phyloP scores from a whole-genome alignment of 208 protist genomes.

The Balamuthia mandrillaris region DNA sequence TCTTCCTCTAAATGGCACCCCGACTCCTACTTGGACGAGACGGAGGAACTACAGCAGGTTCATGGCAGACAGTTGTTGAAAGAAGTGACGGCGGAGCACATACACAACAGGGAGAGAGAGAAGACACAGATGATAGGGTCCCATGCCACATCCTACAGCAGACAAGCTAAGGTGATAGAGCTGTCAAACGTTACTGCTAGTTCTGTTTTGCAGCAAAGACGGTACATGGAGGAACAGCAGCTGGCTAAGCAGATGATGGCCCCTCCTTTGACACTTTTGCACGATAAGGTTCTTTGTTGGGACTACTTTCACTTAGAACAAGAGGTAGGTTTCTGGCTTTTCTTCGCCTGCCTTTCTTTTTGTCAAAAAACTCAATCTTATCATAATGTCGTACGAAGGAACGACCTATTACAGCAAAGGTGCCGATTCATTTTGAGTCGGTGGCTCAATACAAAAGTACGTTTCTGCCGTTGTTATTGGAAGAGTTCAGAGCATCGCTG shows the following conservation, averaged over 20 bases:
- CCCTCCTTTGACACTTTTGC: neutral
- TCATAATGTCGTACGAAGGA: neutral
- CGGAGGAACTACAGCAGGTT: no score
- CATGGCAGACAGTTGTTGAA: no score
- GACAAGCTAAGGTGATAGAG: no score
- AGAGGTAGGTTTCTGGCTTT: neutral
- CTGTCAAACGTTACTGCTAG: no score
- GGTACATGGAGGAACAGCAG: no score
- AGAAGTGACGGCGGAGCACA: no score
- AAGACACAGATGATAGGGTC: no score
- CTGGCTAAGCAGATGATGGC: neutral
- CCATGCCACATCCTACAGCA: no score
- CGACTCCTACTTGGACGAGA: no score
- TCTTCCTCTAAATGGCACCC: no score
- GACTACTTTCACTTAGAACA: slow-evolving; percentile 27
- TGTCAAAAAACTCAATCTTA: neutral
- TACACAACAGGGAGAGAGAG: no score
- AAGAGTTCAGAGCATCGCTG: slow-evolving; percentile 58
- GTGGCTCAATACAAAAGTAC: slow-evolving; percentile 48
- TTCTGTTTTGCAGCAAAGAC: no score
- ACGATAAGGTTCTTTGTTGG: slow-evolving; percentile 8
- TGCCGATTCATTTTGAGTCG: neutral
- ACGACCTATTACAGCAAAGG: neutral
- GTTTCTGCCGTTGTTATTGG: slow-evolving; percentile 56
- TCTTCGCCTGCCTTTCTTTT: neutral